A percentile compares a stretch with the other conserved stretches of the same genome.
Conservation (phyloP, 306 rosid genomes). For the Purshia tridentata region DNA sequence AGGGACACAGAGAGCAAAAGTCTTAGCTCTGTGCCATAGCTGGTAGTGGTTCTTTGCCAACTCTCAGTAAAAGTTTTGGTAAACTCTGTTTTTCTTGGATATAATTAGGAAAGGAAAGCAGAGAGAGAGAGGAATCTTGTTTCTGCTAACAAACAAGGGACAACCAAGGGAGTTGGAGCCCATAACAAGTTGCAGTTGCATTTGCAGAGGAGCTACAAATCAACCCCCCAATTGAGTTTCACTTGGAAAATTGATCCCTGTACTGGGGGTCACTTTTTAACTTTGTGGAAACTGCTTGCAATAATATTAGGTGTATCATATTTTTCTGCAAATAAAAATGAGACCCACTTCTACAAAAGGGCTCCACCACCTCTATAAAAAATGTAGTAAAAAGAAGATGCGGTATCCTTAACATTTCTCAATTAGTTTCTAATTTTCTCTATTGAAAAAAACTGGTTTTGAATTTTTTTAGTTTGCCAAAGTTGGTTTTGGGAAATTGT, state of each 20-base stretch:
- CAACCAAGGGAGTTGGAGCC: constrained; percentile 49
- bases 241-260: constrained; percentile 16
- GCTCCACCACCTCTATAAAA: too few relatives aligned
- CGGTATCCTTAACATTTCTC: too few relatives aligned
- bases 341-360: too few relatives aligned
- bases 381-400: too few relatives aligned
- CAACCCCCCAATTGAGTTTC: constrained; percentile 8
- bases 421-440: too few relatives aligned
- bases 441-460: background rate
- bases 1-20: background rate
- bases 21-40: too few relatives aligned
- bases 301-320: too few relatives aligned
- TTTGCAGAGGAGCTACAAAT: constrained; percentile 4
- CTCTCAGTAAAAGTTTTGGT: constrained; percentile 11
- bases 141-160: constrained; percentile 34
- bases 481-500: background rate
- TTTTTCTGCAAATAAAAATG: too few relatives aligned
- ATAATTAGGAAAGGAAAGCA: constrained; percentile 15
- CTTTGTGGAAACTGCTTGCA: background rate
- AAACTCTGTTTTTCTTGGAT: constrained; percentile 11
- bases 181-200: constrained; percentile 29
- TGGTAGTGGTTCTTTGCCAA: constrained; percentile 34
- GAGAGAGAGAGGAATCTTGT: constrained; percentile 41
- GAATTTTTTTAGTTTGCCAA: background rate
- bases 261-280: constrained; percentile 2